Conservation (phyloP, 805 yeast genomes). For the Saccharomycopsis synnaedendra region DNA sequence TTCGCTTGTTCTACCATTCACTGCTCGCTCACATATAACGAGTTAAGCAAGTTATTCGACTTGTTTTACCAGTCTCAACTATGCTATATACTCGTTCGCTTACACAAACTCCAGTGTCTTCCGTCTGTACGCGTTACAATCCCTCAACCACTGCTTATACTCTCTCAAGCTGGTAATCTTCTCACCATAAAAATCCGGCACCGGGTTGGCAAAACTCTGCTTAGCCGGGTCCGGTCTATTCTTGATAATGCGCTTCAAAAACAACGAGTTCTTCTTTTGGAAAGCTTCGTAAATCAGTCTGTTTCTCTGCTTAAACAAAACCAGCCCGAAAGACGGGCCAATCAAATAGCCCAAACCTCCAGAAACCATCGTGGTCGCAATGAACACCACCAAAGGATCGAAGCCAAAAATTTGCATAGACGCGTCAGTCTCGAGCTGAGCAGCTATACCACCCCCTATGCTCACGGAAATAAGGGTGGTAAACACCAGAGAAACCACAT, state of each 20-base stretch:
- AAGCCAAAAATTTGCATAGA: conserved; percentile 79
- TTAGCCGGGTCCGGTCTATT: conserved; percentile 89
- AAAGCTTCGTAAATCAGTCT: conserved; percentile 34
- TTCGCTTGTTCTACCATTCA: too few species aligned
- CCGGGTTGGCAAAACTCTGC: conserved; percentile 86
- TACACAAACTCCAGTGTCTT: conserved; percentile 66
- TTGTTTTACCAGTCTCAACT: neutral
- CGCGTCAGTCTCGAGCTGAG: conserved; percentile 72
- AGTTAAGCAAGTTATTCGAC: neutral
- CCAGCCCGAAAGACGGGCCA: conserved; percentile 76
- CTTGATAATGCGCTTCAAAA: conserved; percentile 58
- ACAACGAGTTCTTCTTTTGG: conserved; percentile 55
- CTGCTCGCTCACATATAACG: neutral
- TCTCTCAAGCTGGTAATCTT: conserved; percentile 76
- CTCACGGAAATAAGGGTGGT: conserved; percentile 59
- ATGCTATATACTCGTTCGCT: conserved; percentile 6
- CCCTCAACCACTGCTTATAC: conserved; percentile 94
- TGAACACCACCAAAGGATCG: conserved; percentile 76
- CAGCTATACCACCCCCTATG: conserved; percentile 36
- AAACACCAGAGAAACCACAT: conserved; percentile 52
- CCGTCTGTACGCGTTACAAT: conserved; percentile 81
- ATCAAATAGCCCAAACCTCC: conserved; percentile 69
- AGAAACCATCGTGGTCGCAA: conserved; percentile 60
- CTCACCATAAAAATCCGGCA: conserved; percentile 98
- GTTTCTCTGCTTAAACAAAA: conserved; percentile 49